Percentiles rank a stretch among this genome's conserved stretches.
These are phyloP conservation scores for Tricholoma terreum DNA, from an alignment of 768 basidiomycete genomes.

Conservation along the genomic window DNA sequence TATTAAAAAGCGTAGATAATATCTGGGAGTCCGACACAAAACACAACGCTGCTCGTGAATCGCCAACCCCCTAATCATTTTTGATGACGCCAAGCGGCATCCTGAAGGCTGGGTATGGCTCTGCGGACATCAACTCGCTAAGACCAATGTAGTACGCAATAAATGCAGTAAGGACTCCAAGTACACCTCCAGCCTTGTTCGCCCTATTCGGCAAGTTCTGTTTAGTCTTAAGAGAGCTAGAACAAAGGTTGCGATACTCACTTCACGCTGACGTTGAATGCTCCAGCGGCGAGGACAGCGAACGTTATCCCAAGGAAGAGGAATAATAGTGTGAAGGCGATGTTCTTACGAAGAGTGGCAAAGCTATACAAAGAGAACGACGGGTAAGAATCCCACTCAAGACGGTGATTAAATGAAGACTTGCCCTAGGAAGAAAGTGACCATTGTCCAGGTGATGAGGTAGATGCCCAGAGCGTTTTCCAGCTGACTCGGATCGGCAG, in stretches of 20 bases:
- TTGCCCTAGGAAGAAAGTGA: conserved; percentile 69
- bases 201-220: conserved; percentile 19
- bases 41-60: no score
- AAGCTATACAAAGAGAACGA: conserved; percentile 23
- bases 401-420: conserved; percentile 16
- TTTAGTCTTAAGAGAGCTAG: background rate
- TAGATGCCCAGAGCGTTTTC: conserved; percentile 65
- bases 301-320: conserved; percentile 38
- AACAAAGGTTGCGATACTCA: conserved; percentile 17
- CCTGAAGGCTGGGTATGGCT: conserved; percentile 34
- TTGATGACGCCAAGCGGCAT: conserved; percentile 43
- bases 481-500: conserved; percentile 32
- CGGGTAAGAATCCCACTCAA: background rate
- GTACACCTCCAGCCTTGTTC: conserved; percentile 41
- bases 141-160: conserved; percentile 49
- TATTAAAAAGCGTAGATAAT: no score
- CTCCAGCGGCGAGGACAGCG: conserved; percentile 38
- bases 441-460: conserved; percentile 68
- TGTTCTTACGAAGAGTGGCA: conserved; percentile 35
- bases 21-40: no score
- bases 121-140: conserved; percentile 39
- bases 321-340: conserved; percentile 39
- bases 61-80: background rate
- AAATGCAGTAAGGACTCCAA: conserved; percentile 45
- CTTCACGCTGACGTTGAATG: conserved; percentile 27